phyloP scores from a whole-genome alignment of 164 flowering plant genomes.

The Warburgia ugandensis region DNA sequence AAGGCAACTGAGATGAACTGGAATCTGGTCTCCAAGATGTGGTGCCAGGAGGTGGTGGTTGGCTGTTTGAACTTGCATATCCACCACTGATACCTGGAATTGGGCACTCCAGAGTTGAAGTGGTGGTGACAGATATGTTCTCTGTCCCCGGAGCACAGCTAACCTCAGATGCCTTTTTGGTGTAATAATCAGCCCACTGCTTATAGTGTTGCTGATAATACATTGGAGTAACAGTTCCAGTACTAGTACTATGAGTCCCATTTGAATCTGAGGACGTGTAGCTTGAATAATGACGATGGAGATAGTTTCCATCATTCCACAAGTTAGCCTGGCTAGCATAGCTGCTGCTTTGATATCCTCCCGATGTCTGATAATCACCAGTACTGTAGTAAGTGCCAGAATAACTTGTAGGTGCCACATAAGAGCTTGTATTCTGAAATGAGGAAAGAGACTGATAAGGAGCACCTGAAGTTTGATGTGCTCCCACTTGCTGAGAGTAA shows the following conservation, averaged over 20 bases:
- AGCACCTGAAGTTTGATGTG: conserved; percentile 95
- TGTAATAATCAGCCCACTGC: conserved; percentile 84
- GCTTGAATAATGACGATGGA: conserved; percentile 54
- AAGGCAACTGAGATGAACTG: conserved; percentile 35
- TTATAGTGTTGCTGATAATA: conserved; percentile 73
- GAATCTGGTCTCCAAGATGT: conserved; percentile 55
- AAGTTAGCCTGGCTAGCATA: conserved; percentile 53
- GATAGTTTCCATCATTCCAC: conserved; percentile 72
- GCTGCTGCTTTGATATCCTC: conserved; percentile 56
- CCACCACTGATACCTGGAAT: conserved; percentile 46
- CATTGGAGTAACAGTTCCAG: conserved; percentile 35
- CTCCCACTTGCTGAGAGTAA: conserved; percentile 71
- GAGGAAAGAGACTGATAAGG: conserved; percentile 97
- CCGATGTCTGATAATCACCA: conserved; percentile 95
- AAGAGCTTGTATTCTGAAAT: conserved; percentile 96
- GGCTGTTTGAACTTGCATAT: conserved; percentile 37
- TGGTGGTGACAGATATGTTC: conserved; percentile 40
- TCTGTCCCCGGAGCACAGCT: conserved; percentile 99
- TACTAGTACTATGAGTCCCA: conserved; percentile 47
- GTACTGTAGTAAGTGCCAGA: conserved; percentile 95
- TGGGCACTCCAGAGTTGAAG: conserved; percentile 31
- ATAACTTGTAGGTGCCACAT: conserved; percentile 95
- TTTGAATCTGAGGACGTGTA: conserved; percentile 46
- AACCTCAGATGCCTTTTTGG: conserved; percentile 61
- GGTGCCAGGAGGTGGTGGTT: conserved; percentile 43